phyloP scores from a whole-genome alignment of 2,329 filamentous ascomycete genomes.

The Neonectria hederae region DNA sequence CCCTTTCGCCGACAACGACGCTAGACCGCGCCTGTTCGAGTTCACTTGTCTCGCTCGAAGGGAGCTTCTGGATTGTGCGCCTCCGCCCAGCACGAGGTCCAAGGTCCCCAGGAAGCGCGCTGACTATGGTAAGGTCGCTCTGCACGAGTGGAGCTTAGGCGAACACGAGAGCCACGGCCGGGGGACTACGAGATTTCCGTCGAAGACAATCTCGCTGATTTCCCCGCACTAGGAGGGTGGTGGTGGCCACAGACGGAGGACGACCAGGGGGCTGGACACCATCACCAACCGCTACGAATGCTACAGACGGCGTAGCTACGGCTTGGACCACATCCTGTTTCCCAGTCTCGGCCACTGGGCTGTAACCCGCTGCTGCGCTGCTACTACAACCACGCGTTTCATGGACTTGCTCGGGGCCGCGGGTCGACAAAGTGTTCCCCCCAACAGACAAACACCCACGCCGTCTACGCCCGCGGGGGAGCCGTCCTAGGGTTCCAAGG shows the following conservation, averaged over 20 bases:
- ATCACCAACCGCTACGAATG: neutral
- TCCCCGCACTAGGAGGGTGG: constrained; percentile 27
- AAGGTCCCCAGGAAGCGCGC: neutral
- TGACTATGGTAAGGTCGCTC: constrained; percentile 10
- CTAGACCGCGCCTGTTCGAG: constrained; percentile 28
- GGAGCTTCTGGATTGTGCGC: constrained; percentile 32
- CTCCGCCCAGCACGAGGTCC: constrained; percentile 17
- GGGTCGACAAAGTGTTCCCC: constrained; percentile 8
- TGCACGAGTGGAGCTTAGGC: constrained; percentile 18
- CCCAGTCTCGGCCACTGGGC: constrained; percentile 25
- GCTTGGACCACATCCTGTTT: constrained; percentile 18
- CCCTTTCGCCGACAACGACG: constrained; percentile 39
- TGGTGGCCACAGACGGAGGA: constrained; percentile 4
- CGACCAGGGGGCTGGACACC: constrained; percentile 9
- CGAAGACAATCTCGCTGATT: constrained; percentile 17
- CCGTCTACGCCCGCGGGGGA: constrained; percentile 27
- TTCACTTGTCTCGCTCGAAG: constrained; percentile 40
- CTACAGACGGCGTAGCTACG: constrained; percentile 1
- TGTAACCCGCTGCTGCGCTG: constrained; percentile 5
- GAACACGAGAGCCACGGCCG: constrained; percentile 20
- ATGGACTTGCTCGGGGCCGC: constrained; percentile 37
- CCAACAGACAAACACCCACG: constrained; percentile 24
- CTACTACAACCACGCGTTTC: constrained; percentile 30
- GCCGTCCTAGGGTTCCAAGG: constrained; percentile 31
- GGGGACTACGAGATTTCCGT: constrained; percentile 5